phyloP scores from a whole-genome alignment of 169 alveolate species.

The Cardiosporidium cionae region DNA sequence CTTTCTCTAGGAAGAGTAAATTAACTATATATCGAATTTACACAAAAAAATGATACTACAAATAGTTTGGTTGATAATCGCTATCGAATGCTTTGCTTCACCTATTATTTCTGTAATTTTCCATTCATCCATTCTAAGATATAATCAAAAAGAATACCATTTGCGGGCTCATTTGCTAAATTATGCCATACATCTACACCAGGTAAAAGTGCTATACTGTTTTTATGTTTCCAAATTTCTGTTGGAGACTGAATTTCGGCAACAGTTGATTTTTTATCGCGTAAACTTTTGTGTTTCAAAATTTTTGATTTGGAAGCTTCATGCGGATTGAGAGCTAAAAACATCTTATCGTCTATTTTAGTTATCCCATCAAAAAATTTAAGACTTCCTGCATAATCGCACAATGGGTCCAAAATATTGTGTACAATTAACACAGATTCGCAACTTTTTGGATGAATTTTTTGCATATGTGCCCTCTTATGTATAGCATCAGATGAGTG shows the following conservation, averaged over 20 bases:
- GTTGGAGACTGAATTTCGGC: not conserved
- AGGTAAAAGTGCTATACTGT: not conserved
- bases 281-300: not conserved
- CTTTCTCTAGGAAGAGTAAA: no score
- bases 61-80: no score
- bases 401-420: conserved; percentile 9
- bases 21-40: no score
- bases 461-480: not conserved
- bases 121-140: not conserved
- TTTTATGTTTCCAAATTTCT: no score
- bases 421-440: not conserved
- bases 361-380: not conserved
- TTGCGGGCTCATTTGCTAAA: conserved; percentile 7
- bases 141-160: not conserved
- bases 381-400: conserved; percentile 8
- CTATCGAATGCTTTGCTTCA: no score
- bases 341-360: not conserved
- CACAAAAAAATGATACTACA: no score
- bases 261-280: not conserved
- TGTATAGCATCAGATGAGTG: not conserved
- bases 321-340: conserved; percentile 3
- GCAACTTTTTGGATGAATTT: not conserved
- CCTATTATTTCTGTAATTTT: not conserved
- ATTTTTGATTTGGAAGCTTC: not conserved
- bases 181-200: conserved; percentile 11